A percentile compares a stretch with the other conserved stretches of the same genome.
phyloP scores from a whole-genome alignment of 208 protist species.

The Trypanosoma platydactyli region DNA sequence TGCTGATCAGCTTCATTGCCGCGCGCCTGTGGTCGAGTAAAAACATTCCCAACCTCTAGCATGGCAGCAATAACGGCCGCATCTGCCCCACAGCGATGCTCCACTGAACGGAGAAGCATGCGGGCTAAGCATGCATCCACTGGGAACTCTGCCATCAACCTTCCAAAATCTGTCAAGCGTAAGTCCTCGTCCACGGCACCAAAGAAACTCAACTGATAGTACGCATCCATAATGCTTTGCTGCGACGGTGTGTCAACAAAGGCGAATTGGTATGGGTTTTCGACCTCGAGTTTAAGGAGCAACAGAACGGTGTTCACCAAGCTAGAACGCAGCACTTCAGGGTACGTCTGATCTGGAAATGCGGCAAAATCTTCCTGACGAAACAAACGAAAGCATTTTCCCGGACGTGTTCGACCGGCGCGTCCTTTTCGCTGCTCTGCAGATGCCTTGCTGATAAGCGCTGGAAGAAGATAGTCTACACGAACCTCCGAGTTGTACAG shows the following conservation, averaged over 20 bases:
- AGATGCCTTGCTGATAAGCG: conserved; percentile 97
- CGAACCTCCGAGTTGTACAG: conserved; percentile 94
- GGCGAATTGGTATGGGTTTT: conserved; percentile 95
- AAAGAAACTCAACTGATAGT: conserved; percentile 97
- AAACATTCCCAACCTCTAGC: conserved; percentile 77
- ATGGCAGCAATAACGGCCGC: conserved; percentile 87
- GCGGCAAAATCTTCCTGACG: conserved; percentile 78
- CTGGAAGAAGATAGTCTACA: conserved; percentile 97
- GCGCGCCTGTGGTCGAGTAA: conserved; percentile 41
- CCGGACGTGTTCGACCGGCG: conserved; percentile 97
- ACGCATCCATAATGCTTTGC: conserved; percentile 95
- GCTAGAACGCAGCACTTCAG: conserved; percentile 98
- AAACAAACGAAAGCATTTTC: conserved; percentile 98
- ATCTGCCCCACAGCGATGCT: conserved; percentile 79
- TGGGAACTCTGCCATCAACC: conserved; percentile 68
- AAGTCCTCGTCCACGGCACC: conserved; percentile 97
- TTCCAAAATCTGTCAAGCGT: conserved; percentile 68
- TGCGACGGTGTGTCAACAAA: conserved; percentile 98
- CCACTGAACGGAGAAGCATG: conserved; percentile 81
- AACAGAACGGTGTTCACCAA: conserved; percentile 94
- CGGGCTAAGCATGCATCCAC: conserved; percentile 93
- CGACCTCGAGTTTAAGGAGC: conserved; percentile 96
- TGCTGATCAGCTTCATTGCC: conserved; percentile 45
- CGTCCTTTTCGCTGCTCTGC: conserved; percentile 99
- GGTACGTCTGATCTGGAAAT: conserved; percentile 83